These are phyloP conservation scores for Microdochium paspali DNA, from an alignment of 2,329 filamentous ascomycete genomes.

Conservation along the genomic window DNA sequence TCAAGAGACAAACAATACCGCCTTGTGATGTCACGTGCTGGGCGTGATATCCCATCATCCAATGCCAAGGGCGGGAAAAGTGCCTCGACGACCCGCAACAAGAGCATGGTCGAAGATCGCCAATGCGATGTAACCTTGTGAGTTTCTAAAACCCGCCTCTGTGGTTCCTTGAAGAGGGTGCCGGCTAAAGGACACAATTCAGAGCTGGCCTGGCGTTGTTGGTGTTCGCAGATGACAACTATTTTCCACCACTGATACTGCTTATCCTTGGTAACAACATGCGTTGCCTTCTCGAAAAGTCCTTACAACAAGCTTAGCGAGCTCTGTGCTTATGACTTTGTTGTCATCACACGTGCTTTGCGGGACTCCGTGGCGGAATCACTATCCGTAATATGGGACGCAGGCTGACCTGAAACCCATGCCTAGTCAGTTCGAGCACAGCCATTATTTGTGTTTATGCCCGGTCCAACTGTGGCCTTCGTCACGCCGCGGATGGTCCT, in stretches of 20 bases:
- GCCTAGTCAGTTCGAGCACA: not conserved
- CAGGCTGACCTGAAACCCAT: not conserved
- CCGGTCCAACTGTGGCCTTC: not conserved
- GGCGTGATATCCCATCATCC: not conserved
- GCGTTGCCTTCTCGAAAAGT: not conserved
- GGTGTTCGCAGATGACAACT: not conserved
- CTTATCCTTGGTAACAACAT: not conserved
- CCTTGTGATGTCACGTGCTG: not conserved
- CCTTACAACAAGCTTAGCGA: not conserved
- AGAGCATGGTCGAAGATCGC: not conserved
- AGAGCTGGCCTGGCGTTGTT: not conserved
- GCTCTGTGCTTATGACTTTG: not conserved
- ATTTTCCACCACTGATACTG: not conserved
- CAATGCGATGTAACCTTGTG: not conserved
- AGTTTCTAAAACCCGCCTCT: not conserved
- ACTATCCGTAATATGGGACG: not conserved
- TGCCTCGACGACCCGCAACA: not conserved
- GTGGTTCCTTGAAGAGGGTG: not conserved
- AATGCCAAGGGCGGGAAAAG: not conserved
- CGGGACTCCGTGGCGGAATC: not conserved
- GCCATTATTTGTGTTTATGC: not conserved
- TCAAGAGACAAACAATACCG: too few species aligned
- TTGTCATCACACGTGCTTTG: not conserved
- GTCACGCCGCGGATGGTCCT: too few species aligned
- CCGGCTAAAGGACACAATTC: not conserved